Conservation (phyloP, 805 yeast species). For the Candida nanaspora region DNA sequence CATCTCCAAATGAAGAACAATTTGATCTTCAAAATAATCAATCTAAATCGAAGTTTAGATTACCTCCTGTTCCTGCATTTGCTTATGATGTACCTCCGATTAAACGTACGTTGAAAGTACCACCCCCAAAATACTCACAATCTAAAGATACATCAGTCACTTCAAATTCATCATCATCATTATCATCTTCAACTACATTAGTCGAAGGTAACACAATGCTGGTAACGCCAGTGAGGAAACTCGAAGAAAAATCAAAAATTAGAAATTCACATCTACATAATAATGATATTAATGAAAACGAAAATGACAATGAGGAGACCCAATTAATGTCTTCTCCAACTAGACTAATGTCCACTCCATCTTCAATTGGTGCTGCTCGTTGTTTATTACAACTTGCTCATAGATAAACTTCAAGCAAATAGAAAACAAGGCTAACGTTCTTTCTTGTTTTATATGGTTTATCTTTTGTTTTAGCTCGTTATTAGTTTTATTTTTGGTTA, state of each 20-base stretch:
- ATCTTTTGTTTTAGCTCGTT: too few relatives aligned
- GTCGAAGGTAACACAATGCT: neutral
- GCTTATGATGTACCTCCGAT: slow-evolving; percentile 5
- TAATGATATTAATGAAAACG: neutral
- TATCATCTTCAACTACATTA: neutral
- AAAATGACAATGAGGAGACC: slow-evolving; percentile 12
- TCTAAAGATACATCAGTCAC: too few relatives aligned
- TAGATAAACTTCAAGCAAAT: slow-evolving; percentile 11
- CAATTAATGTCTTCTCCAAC: slow-evolving; percentile 31
- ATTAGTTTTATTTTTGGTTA: too few relatives aligned
- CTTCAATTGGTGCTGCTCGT: slow-evolving; percentile 41
- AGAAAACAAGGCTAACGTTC: too few relatives aligned
- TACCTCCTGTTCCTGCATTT: slow-evolving; percentile 24
- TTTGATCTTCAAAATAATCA: neutral
- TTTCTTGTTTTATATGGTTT: too few relatives aligned
- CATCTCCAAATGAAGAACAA: slow-evolving; percentile 3
- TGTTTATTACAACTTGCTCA: slow-evolving; percentile 35
- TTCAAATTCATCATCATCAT: too few relatives aligned
- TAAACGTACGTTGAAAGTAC: slow-evolving; percentile 3
- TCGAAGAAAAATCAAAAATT: too few relatives aligned
- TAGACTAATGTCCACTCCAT: slow-evolving; percentile 34
- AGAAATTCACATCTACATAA: too few relatives aligned
- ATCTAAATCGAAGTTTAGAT: slow-evolving; percentile 8
- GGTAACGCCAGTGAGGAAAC: neutral
- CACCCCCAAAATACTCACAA: neutral